Base-by-base conservation (phyloP, 352 stramenopile species). In the Blastocystis sp. region DNA sequence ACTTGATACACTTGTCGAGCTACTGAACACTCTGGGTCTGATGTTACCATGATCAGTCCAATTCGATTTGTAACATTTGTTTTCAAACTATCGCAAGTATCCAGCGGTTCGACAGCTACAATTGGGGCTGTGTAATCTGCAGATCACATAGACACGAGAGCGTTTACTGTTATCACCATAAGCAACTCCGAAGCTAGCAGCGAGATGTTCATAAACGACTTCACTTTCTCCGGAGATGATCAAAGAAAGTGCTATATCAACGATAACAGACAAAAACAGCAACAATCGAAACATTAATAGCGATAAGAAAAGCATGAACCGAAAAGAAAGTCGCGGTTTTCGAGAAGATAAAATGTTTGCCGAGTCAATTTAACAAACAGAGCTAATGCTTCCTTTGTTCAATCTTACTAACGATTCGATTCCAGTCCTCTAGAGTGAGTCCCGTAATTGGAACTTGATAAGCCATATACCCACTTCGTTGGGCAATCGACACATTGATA, bases 371-470 rank as follows among this genome's bases (percentile, higher is more conserved):
- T n/a, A 59, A 59, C 50, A 59, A 59, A 59, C 50, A 59, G 20
- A 13, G 2, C 50, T n/a, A 59, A 59, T 75, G 37, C 15, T 39
- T 47, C 26, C 45, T 75, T 47, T 75, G 11, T 43, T 84, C 73
- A 39, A 84, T 45, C 23, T n/a, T 37, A 13, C 68, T 66, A 13
- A 68, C 53, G 26, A 84, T 84, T 23, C 43, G 45, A 5, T 68
- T 34, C 73, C 73, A 84, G 62, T 84, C 73, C 20, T 66, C 29
- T n/a, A 84, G 23, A 5, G n/a, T 61, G 3, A 84, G 50, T 55
- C 73, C 73, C 26, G 73, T 84, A 53, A 66, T 41, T 6, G 53
- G 53, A n/a, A 84, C 73, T 69, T 68, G 15, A 64, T 69, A 84
- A 26, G 73, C 73, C 73, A 84, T 84, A 34, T 84, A 84, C 18